A percentile compares a stretch with the other conserved stretches of the same genome.
These are phyloP conservation scores for Amesomyces nigricolor DNA, from an alignment of 2,329 filamentous ascomycete genomes.

Conservation along the genomic window DNA sequence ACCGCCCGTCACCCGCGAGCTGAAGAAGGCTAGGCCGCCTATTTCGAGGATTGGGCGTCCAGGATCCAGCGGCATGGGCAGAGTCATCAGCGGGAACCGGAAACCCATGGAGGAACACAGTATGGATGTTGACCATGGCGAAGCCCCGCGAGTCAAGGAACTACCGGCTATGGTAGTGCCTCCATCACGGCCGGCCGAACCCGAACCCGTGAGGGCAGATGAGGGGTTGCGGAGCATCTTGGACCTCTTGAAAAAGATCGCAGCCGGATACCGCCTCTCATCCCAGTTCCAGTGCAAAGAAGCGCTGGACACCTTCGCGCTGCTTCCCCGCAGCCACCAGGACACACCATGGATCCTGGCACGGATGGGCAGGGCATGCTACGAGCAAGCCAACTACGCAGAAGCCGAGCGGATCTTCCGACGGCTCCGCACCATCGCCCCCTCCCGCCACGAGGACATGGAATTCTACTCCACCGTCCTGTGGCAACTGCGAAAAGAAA, in stretches of 20 bases:
- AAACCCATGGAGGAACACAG: conserved; percentile 64
- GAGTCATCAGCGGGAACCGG: conserved; percentile 85
- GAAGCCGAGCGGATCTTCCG: conserved; percentile 85
- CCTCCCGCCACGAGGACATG: conserved; percentile 86
- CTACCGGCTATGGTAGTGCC: conserved; percentile 32
- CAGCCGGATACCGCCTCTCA: conserved; percentile 70
- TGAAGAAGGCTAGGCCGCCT: conserved; percentile 78
- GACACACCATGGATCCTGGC: conserved; percentile 92
- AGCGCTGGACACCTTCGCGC: conserved; percentile 67
- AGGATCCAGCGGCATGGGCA: conserved; percentile 60
- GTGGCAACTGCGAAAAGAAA: conserved; percentile 94
- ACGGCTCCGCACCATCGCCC: conserved; percentile 70
- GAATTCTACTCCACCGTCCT: conserved; percentile 97
- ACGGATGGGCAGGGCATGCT: conserved; percentile 84
- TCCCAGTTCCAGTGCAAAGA: conserved; percentile 74
- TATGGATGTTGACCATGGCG: conserved; percentile 65
- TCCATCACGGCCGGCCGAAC: conserved; percentile 38
- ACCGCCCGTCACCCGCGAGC: conserved; percentile 59
- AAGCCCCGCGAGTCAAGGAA: conserved; percentile 46
- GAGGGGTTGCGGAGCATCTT: conserved; percentile 73
- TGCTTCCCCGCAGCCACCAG: conserved; percentile 67
- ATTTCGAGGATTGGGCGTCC: conserved; percentile 61
- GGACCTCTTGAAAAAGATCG: conserved; percentile 76
- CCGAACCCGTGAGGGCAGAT: conserved; percentile 59
- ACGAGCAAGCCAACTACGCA: conserved; percentile 79